Base-by-base conservation (phyloP, 805 yeast genomes). In the Maudiozyma serrabonitensis region DNA sequence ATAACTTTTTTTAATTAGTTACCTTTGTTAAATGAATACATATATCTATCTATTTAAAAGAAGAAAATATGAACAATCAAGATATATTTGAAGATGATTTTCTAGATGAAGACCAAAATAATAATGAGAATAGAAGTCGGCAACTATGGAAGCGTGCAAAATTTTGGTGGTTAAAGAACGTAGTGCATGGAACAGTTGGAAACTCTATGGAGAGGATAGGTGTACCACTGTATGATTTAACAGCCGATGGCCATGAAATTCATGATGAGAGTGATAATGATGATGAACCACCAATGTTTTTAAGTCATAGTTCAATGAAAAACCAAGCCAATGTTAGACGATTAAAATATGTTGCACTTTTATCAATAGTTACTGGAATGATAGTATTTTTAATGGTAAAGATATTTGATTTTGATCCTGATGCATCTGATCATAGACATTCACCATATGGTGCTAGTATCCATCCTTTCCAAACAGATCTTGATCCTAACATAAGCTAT, bases 171-270 rank as follows among this genome's bases (percentile, higher is more conserved):
- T 18, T 37, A 6, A 41, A 41, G 13, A 38, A 38, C 28, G 8
- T 38, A 21, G 28, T 21, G 9, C 42, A 40, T 19, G 42, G 42
- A 6, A 19, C 26, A 4, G 42, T 40, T 9, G 42, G 42, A n/a
- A 23, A 23, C 13, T 28, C 43, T 15, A 41, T 41, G 31, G 42
- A 28, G n/a, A 16, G 41, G 23, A 34, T 38, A 5, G 61, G 62
- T 16, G 56, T 59, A 3, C 62, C 60, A 6, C 45, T 59, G 31
- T 59, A 59, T 34, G 59, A 59, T 16, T 37, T 60, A 37, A 55
- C 58, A 45, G 31, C 45, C 2, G 46, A 53, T 31, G 60, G 60
- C 1, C 48, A 50, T 32, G 47, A 45, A 15, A 34, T 42, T 16
- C 35, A 35, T 19, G 37, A 32, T 18, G 51, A 40, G 8, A 18